A percentile compares a stretch with the other conserved stretches of the same genome.
phyloP scores from a whole-genome alignment of 768 basidiomycete species.

The Agaricus subrufescens region DNA sequence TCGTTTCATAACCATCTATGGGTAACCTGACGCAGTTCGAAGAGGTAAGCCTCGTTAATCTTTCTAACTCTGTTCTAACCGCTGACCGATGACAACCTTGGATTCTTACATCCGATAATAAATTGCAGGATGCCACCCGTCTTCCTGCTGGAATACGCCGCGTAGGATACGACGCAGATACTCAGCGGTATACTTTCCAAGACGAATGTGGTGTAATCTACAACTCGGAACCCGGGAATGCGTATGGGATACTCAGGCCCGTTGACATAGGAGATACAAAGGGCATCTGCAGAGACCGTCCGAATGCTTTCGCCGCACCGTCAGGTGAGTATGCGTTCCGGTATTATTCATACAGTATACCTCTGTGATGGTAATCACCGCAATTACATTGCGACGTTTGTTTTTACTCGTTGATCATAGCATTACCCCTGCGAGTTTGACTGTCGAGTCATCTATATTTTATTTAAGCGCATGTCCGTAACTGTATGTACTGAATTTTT shows the following conservation, averaged over 20 bases:
- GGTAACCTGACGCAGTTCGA: neutral
- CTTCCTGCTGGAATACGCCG: slow-evolving; percentile 44
- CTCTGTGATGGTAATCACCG: no score
- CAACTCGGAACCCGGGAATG: slow-evolving; percentile 34
- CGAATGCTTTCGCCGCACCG: neutral
- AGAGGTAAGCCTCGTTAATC: neutral
- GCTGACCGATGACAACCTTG: neutral
- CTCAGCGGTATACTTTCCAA: slow-evolving; percentile 41
- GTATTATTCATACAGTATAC: no score
- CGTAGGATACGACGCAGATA: slow-evolving; percentile 50
- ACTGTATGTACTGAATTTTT: no score
- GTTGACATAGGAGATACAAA: slow-evolving; percentile 15
- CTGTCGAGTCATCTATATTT: no score
- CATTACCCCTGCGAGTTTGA: no score
- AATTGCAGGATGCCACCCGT: neutral
- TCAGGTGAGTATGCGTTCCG: no score
- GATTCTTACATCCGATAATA: neutral
- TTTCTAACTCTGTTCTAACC: neutral
- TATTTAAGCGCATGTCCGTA: no score
- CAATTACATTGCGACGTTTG: no score
- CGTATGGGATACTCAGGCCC: slow-evolving; percentile 39
- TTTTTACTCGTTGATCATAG: no score
- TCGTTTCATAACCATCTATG: neutral
- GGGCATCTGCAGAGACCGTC: neutral
- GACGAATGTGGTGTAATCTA: slow-evolving; percentile 41